Evolutionary conservation across 495 filamentous ascomycete genomes (phyloP).

Genomic region (Penicillium ucsense): DNA sequence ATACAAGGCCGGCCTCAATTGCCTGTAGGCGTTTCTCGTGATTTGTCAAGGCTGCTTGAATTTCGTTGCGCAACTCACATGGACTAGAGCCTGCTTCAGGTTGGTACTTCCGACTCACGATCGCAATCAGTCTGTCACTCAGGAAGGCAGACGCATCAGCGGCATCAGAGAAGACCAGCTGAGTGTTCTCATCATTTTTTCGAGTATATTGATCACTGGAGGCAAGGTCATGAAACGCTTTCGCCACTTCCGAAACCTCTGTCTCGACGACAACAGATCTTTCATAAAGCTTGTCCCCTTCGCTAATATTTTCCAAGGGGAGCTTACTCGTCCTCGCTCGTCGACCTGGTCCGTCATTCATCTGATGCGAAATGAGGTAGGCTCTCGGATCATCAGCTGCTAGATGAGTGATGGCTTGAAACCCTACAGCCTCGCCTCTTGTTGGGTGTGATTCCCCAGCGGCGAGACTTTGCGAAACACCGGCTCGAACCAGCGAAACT

Average conservation of each 20-base stretch:
- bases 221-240: not conserved
- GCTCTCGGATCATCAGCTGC: slow-evolving; percentile 21
- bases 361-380: slow-evolving; percentile 26
- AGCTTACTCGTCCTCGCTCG: slow-evolving; percentile 19
- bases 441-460: too few species aligned
- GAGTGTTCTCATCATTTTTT: not conserved
- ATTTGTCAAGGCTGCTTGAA: not conserved
- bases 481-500: too few species aligned
- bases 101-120: slow-evolving; percentile 6
- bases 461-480: too few species aligned
- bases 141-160: not conserved
- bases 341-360: slow-evolving; percentile 7
- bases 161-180: not conserved
- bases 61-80: slow-evolving; percentile 1
- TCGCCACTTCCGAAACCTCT: slow-evolving; percentile 1
- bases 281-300: slow-evolving; percentile 20
- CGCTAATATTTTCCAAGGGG: slow-evolving; percentile 29
- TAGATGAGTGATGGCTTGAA: too few species aligned
- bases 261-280: slow-evolving; percentile 7
- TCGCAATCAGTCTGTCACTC: slow-evolving; percentile 4
- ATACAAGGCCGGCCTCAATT: not conserved
- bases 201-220: slow-evolving; percentile 15
- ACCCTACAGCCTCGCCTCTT: too few species aligned
- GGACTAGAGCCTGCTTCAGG: not conserved
- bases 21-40: not conserved